These are phyloP conservation scores for Leccinum disarticulatum DNA, from an alignment of 768 basidiomycete genomes.

Conservation along the genomic window DNA sequence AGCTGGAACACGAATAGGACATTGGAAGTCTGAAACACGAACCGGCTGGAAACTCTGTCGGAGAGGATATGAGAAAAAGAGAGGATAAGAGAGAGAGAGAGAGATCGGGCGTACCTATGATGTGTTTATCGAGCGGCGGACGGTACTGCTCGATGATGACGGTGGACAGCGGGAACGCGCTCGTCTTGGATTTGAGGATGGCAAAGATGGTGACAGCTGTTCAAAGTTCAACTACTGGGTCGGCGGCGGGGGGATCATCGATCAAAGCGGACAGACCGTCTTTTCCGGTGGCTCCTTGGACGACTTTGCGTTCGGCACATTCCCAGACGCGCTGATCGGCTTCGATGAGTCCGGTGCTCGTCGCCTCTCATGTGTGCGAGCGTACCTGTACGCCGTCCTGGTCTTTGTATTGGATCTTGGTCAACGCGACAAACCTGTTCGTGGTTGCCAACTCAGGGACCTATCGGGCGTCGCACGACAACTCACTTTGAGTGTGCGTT, in stretches of 20 bases:
- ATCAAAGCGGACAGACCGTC: slow-evolving; percentile 55
- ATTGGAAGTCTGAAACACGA: slow-evolving; percentile 20
- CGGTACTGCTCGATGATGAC: slow-evolving; percentile 92
- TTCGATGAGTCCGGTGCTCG: background rate
- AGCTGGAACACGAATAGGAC: background rate
- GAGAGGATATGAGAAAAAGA: background rate
- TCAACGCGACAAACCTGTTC: slow-evolving; percentile 79
- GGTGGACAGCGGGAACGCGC: slow-evolving; percentile 72
- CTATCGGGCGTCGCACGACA: slow-evolving; percentile 10
- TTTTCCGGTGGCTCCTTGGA: slow-evolving; percentile 70
- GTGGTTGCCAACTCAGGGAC: slow-evolving; percentile 1
- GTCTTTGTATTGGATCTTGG: slow-evolving; percentile 80
- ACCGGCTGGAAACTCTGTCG: slow-evolving; percentile 58
- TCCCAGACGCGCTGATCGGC: slow-evolving; percentile 77
- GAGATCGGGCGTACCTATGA: slow-evolving; percentile 56
- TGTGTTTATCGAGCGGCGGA: slow-evolving; percentile 75
- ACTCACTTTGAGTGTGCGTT: slow-evolving; percentile 58
- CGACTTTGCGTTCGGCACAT: slow-evolving; percentile 81
- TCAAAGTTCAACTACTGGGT: no score
- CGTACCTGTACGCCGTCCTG: slow-evolving; percentile 69
- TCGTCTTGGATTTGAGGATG: slow-evolving; percentile 71
- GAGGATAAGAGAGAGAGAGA: background rate
- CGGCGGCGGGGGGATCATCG: no score
- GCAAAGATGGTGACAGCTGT: slow-evolving; percentile 80
- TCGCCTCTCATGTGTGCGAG: background rate